A percentile compares a stretch with the other conserved stretches of the same genome.
Conservation (phyloP, 352 stramenopile genomes). For the Phytophthora kernoviae region DNA sequence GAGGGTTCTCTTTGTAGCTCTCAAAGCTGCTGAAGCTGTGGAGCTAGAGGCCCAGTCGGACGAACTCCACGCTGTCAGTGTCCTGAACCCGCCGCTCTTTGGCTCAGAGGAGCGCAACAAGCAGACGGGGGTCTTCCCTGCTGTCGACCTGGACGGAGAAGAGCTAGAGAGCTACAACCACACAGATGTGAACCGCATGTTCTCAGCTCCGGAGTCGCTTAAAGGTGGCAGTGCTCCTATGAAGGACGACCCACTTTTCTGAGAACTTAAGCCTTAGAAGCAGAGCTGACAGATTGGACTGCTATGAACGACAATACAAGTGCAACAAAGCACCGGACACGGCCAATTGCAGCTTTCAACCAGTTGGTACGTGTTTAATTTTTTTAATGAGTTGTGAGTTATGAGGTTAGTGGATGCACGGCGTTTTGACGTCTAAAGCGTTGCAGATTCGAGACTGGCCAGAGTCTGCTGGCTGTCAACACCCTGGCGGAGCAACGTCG, state of each 20-base stretch:
- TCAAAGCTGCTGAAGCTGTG: conserved; percentile 61
- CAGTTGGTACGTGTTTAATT: conserved; percentile 10
- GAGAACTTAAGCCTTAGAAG: conserved; percentile 18
- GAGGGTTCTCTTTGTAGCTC: conserved; percentile 62
- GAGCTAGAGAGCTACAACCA: conserved; percentile 63
- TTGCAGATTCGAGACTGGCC: conserved; percentile 19
- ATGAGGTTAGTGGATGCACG: conserved; percentile 5
- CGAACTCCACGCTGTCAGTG: conserved; percentile 75
- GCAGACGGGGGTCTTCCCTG: conserved; percentile 67
- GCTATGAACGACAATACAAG: conserved; percentile 5
- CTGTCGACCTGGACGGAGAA: conserved; percentile 68
- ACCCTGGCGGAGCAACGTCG: conserved; percentile 38
- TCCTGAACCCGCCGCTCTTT: conserved; percentile 83
- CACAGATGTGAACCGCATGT: conserved; percentile 55
- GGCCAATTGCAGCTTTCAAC: not conserved
- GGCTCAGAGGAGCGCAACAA: conserved; percentile 52
- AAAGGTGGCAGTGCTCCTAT: conserved; percentile 77
- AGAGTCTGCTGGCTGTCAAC: conserved; percentile 37
- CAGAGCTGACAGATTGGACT: conserved; percentile 1
- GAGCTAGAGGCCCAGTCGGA: conserved; percentile 61
- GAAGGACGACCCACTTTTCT: conserved; percentile 85
- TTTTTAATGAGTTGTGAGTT: not conserved
- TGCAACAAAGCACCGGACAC: not conserved
- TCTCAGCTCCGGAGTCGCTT: conserved; percentile 73
- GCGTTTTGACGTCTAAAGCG: conserved; percentile 11